phyloP scores from a whole-genome alignment of 2,329 filamentous ascomycete species.

The Aureobasidium sp. region DNA sequence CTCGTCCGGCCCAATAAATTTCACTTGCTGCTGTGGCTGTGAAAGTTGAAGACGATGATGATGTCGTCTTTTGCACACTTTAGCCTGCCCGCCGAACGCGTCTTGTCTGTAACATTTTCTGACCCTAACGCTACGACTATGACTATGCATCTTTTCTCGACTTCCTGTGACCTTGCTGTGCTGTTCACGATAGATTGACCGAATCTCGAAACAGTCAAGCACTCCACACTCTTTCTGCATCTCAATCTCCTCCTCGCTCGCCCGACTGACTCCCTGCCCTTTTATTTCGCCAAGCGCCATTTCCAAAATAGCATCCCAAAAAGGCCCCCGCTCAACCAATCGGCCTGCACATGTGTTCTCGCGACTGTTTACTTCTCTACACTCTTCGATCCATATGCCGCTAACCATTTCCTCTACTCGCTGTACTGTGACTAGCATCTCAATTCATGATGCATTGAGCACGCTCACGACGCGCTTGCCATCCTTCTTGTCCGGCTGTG shows the following conservation, averaged over 20 bases:
- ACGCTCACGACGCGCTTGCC: conserved; percentile 1
- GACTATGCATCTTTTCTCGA: neutral
- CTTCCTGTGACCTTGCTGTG: neutral
- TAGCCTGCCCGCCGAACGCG: neutral
- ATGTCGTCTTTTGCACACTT: conserved; percentile 9
- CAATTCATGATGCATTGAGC: neutral
- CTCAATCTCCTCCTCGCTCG: neutral
- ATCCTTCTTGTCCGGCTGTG: conserved; percentile 1
- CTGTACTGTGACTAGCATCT: neutral
- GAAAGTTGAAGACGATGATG: neutral
- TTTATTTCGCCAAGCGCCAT: conserved; percentile 1
- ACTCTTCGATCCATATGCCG: neutral
- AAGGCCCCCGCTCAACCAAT: conserved; percentile 9
- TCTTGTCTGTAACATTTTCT: too few relatives aligned
- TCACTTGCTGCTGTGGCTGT: conserved; percentile 1
- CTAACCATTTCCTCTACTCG: neutral
- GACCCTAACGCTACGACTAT: neutral
- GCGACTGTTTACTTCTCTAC: neutral
- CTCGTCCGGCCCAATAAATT: conserved; percentile 5
- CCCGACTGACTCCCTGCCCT: neutral
- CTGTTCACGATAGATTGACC: neutral
- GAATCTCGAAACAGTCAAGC: neutral
- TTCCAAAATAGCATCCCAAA: neutral
- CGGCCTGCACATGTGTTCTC: neutral
- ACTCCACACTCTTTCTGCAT: neutral